A percentile compares a stretch with the other conserved stretches of the same genome.
phyloP scores from a whole-genome alignment of 192 early-diverging fungal genomes.

The Chytriomyces confervae region DNA sequence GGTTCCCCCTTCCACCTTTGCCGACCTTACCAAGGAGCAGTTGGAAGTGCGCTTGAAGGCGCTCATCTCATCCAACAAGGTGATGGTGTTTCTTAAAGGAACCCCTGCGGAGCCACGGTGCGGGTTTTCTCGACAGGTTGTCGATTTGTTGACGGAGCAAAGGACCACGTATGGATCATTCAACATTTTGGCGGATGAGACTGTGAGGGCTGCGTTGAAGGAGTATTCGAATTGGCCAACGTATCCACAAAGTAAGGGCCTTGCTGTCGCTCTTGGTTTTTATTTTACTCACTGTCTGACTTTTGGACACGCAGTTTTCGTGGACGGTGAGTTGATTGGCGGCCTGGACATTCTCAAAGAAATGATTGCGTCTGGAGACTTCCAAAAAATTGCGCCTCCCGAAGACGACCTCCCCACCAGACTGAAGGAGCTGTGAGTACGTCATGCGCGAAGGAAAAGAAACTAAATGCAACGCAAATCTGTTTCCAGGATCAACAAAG shows the following conservation, averaged over 20 bases:
- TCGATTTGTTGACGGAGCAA: conserved; percentile 78
- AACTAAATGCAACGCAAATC: neutral
- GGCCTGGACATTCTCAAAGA: conserved; percentile 69
- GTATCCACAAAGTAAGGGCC: conserved; percentile 73
- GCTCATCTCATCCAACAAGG: conserved; percentile 54
- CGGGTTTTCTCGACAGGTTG: conserved; percentile 86
- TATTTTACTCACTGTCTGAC: conserved; percentile 10
- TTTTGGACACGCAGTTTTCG: conserved; percentile 47
- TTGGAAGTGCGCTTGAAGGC: conserved; percentile 47
- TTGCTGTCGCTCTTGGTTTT: neutral
- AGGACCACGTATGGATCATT: conserved; percentile 78
- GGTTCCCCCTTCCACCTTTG: conserved; percentile 22
- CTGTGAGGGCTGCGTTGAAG: conserved; percentile 83
- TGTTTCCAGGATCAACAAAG: conserved; percentile 44
- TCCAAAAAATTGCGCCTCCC: conserved; percentile 51
- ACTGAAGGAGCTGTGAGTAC: conserved; percentile 48
- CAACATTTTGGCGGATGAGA: conserved; percentile 91
- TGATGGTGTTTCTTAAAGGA: conserved; percentile 99
- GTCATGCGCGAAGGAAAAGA: neutral
- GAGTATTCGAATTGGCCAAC: conserved; percentile 94
- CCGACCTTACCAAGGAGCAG: conserved; percentile 38
- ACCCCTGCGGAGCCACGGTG: conserved; percentile 90
- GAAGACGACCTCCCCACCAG: conserved; percentile 52
- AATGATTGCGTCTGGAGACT: conserved; percentile 60
- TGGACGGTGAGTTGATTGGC: conserved; percentile 61